Evolutionary conservation across 2,329 filamentous ascomycete genomes (phyloP), one percentile per base, ranked within the genome.

Genomic region (Alternaria solani): DNA sequence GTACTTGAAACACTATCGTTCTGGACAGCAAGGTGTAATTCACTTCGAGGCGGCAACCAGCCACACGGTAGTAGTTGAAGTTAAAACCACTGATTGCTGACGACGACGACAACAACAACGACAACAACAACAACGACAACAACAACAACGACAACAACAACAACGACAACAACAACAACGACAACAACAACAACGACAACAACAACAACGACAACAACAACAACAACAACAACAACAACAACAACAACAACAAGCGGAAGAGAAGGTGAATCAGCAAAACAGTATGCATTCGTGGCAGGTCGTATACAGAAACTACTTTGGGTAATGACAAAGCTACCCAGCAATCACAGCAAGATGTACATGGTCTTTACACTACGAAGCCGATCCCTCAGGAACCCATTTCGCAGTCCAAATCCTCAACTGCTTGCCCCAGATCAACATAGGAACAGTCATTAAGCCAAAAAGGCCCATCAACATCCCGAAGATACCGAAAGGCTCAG

Each of bases 401-500:
- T 73, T 68, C 0, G 76, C 76, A 6, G 79, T 81, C 30, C 78
- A 79, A 43, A 81, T 79, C 55, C 80, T 72, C 53, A 79, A 57
- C 14, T 80, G 66, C 73, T 81, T 82, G 0, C 80, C 80, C 62
- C 71, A 80, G 39, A 81, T 57, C 63, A 72, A 68, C 39, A 80
- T 61, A 0, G 79, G 78, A 4, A 82, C 66, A 0, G 77, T 78
- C 25, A 78, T 44, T 26, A 81, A 51, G 0, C 68, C 68, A 65
- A 87, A 86, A 0, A 84, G 26, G 0, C 81, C 84, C 81, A 86
- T 82, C 2, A 86, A 66, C 71, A 83, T 81, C 0, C 81, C 83
- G 62, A 86, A 86, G 3, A 86, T 80, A 0, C 84, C 85, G 69
- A 86, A 87, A 0, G 84, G 80, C 53, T 84, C 73, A 0, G 84